phyloP scores from a whole-genome alignment of 371 early-diverging fungal genomes.

The Mortierella sp. region DNA sequence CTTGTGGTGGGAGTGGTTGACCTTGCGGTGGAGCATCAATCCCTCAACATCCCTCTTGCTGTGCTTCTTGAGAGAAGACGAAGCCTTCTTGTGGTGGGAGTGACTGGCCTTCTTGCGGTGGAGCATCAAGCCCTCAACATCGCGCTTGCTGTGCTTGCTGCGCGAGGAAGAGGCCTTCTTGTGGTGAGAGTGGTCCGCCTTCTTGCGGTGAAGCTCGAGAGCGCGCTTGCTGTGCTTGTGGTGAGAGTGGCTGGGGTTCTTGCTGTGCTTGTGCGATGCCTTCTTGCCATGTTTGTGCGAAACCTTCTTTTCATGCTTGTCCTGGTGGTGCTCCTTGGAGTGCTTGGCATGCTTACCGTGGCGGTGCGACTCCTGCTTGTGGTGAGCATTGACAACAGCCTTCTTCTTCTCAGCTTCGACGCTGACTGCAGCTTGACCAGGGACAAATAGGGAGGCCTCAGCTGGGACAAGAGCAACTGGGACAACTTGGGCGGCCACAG shows the following conservation, averaged over 20 bases:
- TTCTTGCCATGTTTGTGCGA: background rate
- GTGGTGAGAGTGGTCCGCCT: constrained; percentile 9
- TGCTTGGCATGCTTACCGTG: constrained; percentile 10
- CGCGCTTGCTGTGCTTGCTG: constrained; percentile 25
- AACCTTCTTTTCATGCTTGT: background rate
- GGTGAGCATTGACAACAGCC: background rate
- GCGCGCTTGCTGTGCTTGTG: constrained; percentile 32
- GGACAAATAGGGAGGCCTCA: background rate
- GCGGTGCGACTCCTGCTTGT: background rate
- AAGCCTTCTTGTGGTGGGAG: constrained; percentile 25
- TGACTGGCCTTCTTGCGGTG: constrained; percentile 31
- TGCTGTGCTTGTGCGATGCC: constrained; percentile 2
- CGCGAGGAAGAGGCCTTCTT: constrained; percentile 10
- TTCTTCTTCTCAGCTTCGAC: background rate
- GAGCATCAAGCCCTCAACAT: background rate
- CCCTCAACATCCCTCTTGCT: background rate
- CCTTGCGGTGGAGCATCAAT: background rate
- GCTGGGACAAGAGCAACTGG: constrained; percentile 6
- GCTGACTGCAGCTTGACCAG: background rate
- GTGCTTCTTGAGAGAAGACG: constrained; percentile 17
- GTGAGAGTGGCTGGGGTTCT: constrained; percentile 12
- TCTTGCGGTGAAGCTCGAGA: constrained; percentile 19
- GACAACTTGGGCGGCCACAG: constrained; percentile 5
- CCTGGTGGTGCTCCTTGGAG: constrained; percentile 2
- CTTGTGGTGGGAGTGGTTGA: too few species aligned